Base-by-base conservation (phyloP, 371 early-diverging fungal species). In the Apophysomyces sp. region DNA sequence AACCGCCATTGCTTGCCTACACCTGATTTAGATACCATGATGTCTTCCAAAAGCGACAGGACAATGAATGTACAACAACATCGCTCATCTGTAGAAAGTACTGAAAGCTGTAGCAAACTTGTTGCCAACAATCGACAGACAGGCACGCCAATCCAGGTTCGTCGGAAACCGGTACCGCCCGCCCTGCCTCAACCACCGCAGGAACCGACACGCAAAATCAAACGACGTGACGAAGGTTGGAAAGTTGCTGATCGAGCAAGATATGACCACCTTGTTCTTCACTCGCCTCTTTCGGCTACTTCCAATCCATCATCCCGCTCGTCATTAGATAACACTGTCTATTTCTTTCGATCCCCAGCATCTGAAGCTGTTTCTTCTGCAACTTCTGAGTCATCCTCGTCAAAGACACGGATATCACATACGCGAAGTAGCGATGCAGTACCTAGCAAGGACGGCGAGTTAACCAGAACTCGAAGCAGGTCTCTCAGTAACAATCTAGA, bases 261-360 rank as follows among this genome's bases (percentile, higher is more conserved):
- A 5, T 21, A 44, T 21, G 49, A 44, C 13, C 62, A 36, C 27
- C 54, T 61, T 24, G 5, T 61, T 29, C 32, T 61, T 15, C 62
- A 55, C 31, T 61, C 62, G 0, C 62, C 62, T 4, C 36, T 61
- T 31, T 61, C 62, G 40, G 55, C 18, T 13, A 26, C 49, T 44
- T 44, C 49, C 21, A 44, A 21, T 21, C 7, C 49, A 44, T 44
- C 49, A 9, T 9, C 24, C 21, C 24, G 24, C 21, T 44, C 49
- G 0, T 44, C 49, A 4, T 4, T 44, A 4, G 49, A 44, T 44
- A 44, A 21, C 49, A 26, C 7, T 3, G 49, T 21, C 21, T 21
- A 44, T 44, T 44, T 21, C 49, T 44, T 44, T 44, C 16, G 24
- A 18, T n/a, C 49, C 2, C 24, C 49, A 21, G 49, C 24, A 18